Conservation (phyloP, 768 basidiomycete species). For the Punctularia strigosozonata region DNA sequence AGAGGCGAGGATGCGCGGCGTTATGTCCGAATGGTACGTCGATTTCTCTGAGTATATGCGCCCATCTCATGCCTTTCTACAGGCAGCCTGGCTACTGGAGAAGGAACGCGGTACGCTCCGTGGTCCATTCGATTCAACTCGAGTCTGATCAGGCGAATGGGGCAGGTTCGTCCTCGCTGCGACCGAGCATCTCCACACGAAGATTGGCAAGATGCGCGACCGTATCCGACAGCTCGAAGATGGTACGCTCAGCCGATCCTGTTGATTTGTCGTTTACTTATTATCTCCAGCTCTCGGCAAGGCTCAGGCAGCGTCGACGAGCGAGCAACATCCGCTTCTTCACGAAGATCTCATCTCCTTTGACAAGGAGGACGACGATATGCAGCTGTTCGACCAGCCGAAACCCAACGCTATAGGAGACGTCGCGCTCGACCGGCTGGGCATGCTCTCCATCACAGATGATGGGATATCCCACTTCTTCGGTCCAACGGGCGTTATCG, state of each 20-base stretch:
- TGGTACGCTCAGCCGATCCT: too few species aligned
- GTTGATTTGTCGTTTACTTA: too few species aligned
- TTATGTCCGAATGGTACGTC: constrained; percentile 56
- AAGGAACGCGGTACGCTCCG: constrained; percentile 49
- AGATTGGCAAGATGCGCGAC: constrained; percentile 37
- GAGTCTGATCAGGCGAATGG: constrained; percentile 5
- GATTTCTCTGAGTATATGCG: constrained; percentile 9
- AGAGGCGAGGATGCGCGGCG: constrained; percentile 58
- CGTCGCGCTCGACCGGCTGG: constrained; percentile 34
- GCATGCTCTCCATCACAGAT: constrained; percentile 48
- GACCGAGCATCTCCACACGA: constrained; percentile 53
- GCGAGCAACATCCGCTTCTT: constrained; percentile 49
- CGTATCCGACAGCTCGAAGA: constrained; percentile 53
- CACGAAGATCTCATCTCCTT: constrained; percentile 31
- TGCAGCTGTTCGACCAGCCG: constrained; percentile 3
- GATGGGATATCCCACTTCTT: constrained; percentile 52
- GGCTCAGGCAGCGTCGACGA: constrained; percentile 37
- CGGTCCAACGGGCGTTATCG: constrained; percentile 55
- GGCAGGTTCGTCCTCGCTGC: constrained; percentile 47
- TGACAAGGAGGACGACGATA: constrained; percentile 17
- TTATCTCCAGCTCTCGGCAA: constrained; percentile 35
- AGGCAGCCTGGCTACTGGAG: constrained; percentile 72
- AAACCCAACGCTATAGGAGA: too few species aligned
- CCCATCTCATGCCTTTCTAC: constrained; percentile 1
- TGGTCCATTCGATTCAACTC: neutral